phyloP scores from a whole-genome alignment of 2,329 filamentous ascomycete species.

The Aureobasidium sp. region DNA sequence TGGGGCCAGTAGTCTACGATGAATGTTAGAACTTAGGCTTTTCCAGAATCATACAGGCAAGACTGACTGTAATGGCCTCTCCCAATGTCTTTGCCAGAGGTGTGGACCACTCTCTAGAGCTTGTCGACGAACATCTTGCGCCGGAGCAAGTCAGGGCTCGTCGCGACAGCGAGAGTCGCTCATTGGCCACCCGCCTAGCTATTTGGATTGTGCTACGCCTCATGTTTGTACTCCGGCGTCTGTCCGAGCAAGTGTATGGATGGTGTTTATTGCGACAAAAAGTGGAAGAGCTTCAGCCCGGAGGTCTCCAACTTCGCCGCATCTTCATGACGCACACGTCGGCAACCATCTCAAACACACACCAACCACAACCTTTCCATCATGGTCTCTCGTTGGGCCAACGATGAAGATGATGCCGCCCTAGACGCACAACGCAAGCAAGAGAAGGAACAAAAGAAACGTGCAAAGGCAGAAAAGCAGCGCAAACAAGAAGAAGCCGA shows the following conservation, averaged over 20 bases:
- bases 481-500: slow-evolving; percentile 54
- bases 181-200: background rate
- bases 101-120: slow-evolving; percentile 74
- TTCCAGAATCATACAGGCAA: no score
- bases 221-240: slow-evolving; percentile 7
- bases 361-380: background rate
- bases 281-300: background rate
- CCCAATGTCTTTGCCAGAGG: slow-evolving; percentile 81
- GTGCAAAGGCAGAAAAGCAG: slow-evolving; percentile 74
- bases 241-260: background rate
- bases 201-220: slow-evolving; percentile 13
- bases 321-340: slow-evolving; percentile 8
- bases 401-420: slow-evolving; percentile 72
- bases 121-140: slow-evolving; percentile 37
- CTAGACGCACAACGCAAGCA: slow-evolving; percentile 64
- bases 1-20: slow-evolving; percentile 71
- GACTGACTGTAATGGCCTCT: slow-evolving; percentile 83
- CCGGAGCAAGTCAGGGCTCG: slow-evolving; percentile 19
- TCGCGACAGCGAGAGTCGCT: background rate
- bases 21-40: slow-evolving; percentile 24
- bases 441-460: slow-evolving; percentile 86
- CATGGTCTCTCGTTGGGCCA: slow-evolving; percentile 71
- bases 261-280: slow-evolving; percentile 9
- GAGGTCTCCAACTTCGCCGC: slow-evolving; percentile 13
- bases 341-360: background rate